Conservation (phyloP, 768 basidiomycete genomes). For the Crucibulum laeve region DNA sequence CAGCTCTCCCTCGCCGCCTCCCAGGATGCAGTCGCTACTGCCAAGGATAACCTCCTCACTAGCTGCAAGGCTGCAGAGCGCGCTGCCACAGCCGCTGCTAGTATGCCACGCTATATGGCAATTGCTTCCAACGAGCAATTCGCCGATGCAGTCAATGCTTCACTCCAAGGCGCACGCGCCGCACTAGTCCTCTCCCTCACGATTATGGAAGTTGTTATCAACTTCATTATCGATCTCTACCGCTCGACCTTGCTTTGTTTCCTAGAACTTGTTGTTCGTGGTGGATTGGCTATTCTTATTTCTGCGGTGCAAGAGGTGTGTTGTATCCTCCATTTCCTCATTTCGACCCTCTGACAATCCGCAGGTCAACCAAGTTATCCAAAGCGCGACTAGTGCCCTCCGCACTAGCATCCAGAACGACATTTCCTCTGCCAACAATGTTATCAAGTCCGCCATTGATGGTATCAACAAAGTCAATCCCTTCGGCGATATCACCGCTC, state of each 20-base stretch:
- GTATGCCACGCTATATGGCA: constrained; percentile 87
- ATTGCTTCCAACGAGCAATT: constrained; percentile 79
- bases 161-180: constrained; percentile 71
- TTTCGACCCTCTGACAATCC: constrained; percentile 3
- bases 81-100: constrained; percentile 78
- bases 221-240: constrained; percentile 89
- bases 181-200: constrained; percentile 74
- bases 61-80: constrained; percentile 84
- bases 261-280: constrained; percentile 82
- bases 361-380: constrained; percentile 71
- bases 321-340: background rate
- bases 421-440: constrained; percentile 62
- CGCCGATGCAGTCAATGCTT: constrained; percentile 72
- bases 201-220: constrained; percentile 82
- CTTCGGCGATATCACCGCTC: constrained; percentile 61
- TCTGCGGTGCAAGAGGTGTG: constrained; percentile 76
- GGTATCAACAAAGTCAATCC: constrained; percentile 77
- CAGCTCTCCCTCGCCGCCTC: constrained; percentile 69
- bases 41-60: constrained; percentile 72
- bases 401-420: constrained; percentile 73
- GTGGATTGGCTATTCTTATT: constrained; percentile 76
- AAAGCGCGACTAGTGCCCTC: constrained; percentile 51
- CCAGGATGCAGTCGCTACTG: constrained; percentile 59
- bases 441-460: constrained; percentile 58
- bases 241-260: constrained; percentile 94